Base-by-base conservation (phyloP, 2,329 filamentous ascomycete species). In the Colletotrichum scovillei region DNA sequence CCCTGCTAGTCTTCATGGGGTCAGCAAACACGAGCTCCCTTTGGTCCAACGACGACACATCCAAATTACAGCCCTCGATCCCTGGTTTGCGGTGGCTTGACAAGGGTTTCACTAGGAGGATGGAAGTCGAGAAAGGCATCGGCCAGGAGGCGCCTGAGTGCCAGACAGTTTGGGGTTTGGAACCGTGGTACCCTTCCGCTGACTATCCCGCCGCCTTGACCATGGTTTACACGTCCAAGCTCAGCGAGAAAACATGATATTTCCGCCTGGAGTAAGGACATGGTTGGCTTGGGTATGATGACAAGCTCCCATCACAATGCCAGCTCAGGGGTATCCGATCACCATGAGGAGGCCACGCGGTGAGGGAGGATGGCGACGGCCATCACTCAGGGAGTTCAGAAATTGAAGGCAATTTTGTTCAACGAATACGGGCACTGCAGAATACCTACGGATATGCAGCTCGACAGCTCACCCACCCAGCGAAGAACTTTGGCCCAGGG, bases 91-190 rank as follows among this genome's bases (percentile, higher is more conserved):
- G 19, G 67, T 70, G 56, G 60, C 67, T 73, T 70, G 70, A 65
- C 46, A 70, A 60, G 67, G 67, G 70, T 73, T 70, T 73, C 67
- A 73, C 67, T 35, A 73, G 53, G 19, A 52, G 32, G 32, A 60
- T 22, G 57, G 46, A 62, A 65, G 56, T 70, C 46, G 55, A 70
- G 26, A 63, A n/a, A 64, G 16, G 46, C 55, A 26, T 56, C 49
- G 32, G 52, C 60, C 64, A 46, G 53, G 59, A 28, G 46, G 55
- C 49, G 46, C 32, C 53, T 60, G 30, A 22, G 32, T 38, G 55
- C 46, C 32, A 57, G 28, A 62, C 60, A 57, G 26, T 49, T 30
- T 56, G 42, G 42, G 8, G 42, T 22, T 49, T 49, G 42, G 42
- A n/a, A 49, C 42, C 42, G 42, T 49, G 14, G 46, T 56, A 63